Evolutionary conservation across 768 basidiomycete species (phyloP).

Genomic region (Lyophyllum atratum): DNA sequence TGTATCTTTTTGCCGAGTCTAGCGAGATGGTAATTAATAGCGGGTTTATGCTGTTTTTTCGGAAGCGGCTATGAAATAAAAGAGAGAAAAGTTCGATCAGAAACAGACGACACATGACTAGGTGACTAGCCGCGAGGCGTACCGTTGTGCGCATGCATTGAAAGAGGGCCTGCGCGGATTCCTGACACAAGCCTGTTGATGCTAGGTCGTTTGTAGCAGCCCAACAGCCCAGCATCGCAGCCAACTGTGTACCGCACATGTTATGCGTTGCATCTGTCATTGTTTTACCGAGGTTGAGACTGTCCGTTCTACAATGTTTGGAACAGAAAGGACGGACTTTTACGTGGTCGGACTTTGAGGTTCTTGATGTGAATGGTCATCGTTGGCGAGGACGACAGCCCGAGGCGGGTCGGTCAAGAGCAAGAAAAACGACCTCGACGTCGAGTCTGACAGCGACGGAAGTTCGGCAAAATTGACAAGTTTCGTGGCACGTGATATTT

Average conservation of each 20-base stretch:
- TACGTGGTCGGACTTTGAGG: slow-evolving; percentile 78
- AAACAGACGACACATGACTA: slow-evolving; percentile 29
- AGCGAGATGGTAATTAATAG: slow-evolving; percentile 90
- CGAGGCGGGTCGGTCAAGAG: slow-evolving; percentile 10
- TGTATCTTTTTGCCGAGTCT: slow-evolving; percentile 75
- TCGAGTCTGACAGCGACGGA: neutral
- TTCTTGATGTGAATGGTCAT: slow-evolving; percentile 73
- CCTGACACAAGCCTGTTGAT: slow-evolving; percentile 55
- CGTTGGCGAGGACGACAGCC: slow-evolving; percentile 1
- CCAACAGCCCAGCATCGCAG: slow-evolving; percentile 86
- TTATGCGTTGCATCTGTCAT: slow-evolving; percentile 45
- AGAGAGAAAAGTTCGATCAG: slow-evolving; percentile 7
- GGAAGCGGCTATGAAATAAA: slow-evolving; percentile 55
- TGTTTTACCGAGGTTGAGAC: slow-evolving; percentile 7
- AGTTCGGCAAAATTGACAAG: slow-evolving; percentile 6
- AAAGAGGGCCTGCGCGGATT: slow-evolving; percentile 61
- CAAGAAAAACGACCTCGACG: neutral
- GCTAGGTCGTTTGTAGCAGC: slow-evolving; percentile 69
- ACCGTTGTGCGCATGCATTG: slow-evolving; percentile 88
- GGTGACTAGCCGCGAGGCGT: slow-evolving; percentile 30
- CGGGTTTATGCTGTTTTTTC: slow-evolving; percentile 67
- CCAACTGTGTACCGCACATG: slow-evolving; percentile 69
- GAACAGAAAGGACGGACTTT: slow-evolving; percentile 47
- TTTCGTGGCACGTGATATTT: slow-evolving; percentile 16
- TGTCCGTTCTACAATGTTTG: neutral